Base-by-base conservation (phyloP, 116 monocot species). In the Trichopus zeylanicus region DNA sequence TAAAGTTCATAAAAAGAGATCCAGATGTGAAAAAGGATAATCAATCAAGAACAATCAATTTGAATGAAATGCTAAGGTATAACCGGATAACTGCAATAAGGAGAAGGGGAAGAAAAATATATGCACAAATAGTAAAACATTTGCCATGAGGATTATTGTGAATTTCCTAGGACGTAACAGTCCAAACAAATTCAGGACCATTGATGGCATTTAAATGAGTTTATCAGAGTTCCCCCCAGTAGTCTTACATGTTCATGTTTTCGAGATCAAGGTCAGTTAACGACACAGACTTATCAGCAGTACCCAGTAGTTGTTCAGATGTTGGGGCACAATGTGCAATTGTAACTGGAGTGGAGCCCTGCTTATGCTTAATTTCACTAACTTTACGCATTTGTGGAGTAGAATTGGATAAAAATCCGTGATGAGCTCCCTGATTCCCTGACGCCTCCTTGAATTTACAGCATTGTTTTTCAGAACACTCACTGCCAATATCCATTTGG, bases 201-300 rank as follows among this genome's bases (percentile, higher is more conserved):
- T 42, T 16, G n/a, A 42, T 42, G 42, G 4, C 42, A 42, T n/a
- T n/a, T n/a, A n/a, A n/a, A n/a, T n/a, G n/a, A 42, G 12, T 16
- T n/a, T n/a, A n/a, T n/a, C 13, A 15, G 42, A 13, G n/a, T 42
- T 42, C 1, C n/a, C 42, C n/a, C 42, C 24, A 28, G 6, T 21
- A 29, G 52, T 30, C 83, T 83, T 76, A 92, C 91, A 92, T 70
- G 73, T 83, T 83, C 25, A 83, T 46, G 57, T 75, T 75, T 70
- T 75, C 80, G 60, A 69, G 55, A 55, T 76, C 63, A 15, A 20
- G 46, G 31, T 80, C 57, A 35, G 74, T 63, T 26, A n/a, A n/a
- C n/a, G 70, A 63, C 13, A 42, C 33, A 64, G 20, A 48, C 51
- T 79, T 70, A n/a, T 69, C 80, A 57, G 9, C 29, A 28, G 51